These are phyloP conservation scores for Yamadazyma paraphyllophila DNA, from an alignment of 805 yeast genomes.

Conservation along the genomic window DNA sequence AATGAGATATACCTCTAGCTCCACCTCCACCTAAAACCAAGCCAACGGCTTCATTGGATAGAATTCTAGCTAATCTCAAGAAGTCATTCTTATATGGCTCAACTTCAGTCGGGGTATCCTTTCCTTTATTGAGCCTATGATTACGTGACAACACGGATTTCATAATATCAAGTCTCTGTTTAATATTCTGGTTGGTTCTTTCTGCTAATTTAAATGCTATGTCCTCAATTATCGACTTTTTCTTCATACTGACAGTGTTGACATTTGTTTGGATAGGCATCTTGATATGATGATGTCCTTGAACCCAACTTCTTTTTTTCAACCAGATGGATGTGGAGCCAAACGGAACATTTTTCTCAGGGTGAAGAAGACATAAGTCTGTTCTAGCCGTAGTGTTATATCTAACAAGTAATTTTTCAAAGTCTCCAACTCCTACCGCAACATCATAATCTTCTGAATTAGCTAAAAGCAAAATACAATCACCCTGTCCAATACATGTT, in stretches of 20 bases:
- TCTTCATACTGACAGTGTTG: conserved; percentile 7
- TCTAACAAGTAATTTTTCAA: conserved; percentile 71
- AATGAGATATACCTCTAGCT: conserved; percentile 89
- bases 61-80: conserved; percentile 79
- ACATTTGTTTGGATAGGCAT: conserved; percentile 39
- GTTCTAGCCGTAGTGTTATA: conserved; percentile 83
- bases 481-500: conserved; percentile 93
- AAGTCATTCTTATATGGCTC: conserved; percentile 82
- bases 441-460: conserved; percentile 64
- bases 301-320: conserved; percentile 84
- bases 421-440: conserved; percentile 76
- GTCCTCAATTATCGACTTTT: conserved; percentile 25
- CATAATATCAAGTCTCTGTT: conserved; percentile 30
- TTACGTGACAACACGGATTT: conserved; percentile 18
- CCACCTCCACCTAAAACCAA: conserved; percentile 97
- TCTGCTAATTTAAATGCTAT: conserved; percentile 34
- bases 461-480: conserved; percentile 85
- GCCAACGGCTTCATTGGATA: conserved; percentile 93
- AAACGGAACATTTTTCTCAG: conserved; percentile 76
- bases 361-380: conserved; percentile 80
- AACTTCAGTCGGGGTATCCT: conserved; percentile 22
- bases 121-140: conserved; percentile 17
- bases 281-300: conserved; percentile 89
- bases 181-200: conserved; percentile 34
- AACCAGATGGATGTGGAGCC: conserved; percentile 88